Conservation (phyloP, 2,329 filamentous ascomycete species). For the Blastomyces emzantsi region DNA sequence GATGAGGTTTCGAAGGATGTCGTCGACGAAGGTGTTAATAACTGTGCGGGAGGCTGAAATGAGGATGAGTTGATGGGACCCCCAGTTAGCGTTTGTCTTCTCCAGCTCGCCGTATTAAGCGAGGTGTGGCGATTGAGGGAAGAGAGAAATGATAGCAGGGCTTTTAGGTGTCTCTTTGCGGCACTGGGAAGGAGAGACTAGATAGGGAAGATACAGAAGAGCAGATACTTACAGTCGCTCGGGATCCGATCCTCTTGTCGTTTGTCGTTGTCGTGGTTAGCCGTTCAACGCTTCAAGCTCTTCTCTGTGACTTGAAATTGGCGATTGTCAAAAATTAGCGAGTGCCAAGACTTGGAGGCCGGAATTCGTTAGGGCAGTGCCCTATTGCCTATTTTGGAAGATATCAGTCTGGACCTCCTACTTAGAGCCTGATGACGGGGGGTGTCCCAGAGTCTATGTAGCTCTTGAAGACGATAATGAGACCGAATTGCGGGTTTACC, state of each 20-base stretch:
- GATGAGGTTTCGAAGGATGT: slow-evolving; percentile 8
- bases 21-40: slow-evolving; percentile 2
- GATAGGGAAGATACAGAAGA: background rate
- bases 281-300: background rate
- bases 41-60: slow-evolving; percentile 4
- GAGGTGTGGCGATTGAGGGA: background rate
- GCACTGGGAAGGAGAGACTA: background rate
- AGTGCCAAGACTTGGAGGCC: slow-evolving; percentile 9
- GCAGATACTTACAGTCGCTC: background rate
- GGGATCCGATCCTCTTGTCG: background rate
- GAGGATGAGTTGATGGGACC: background rate
- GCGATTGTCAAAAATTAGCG: slow-evolving; percentile 4
- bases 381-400: slow-evolving; percentile 13
- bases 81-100: slow-evolving; percentile 3
- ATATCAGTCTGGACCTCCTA: background rate
- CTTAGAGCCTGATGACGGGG: background rate
- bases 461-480: background rate
- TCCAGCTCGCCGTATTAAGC: background rate
- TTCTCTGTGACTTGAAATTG: background rate
- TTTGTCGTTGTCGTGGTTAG: background rate
- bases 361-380: slow-evolving; percentile 12
- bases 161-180: background rate
- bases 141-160: background rate
- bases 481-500: background rate
- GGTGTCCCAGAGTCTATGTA: background rate